Base-by-base conservation (phyloP, 2,329 filamentous ascomycete genomes). In the Lachnellula suecica region DNA sequence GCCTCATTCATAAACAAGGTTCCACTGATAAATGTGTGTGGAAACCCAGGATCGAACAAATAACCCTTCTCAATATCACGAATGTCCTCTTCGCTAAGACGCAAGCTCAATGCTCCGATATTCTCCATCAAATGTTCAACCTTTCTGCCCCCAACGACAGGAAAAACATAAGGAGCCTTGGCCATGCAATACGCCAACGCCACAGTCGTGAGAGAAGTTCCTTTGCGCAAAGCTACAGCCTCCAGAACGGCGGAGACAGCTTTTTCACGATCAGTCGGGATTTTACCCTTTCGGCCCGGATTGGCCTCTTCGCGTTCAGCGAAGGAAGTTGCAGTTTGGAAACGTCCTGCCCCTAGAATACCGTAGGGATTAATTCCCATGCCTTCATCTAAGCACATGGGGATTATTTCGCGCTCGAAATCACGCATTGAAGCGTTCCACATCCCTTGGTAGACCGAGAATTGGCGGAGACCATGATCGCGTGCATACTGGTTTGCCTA, bases 401-500 rank as follows among this genome's bases (percentile, higher is more conserved):
- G 80, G 13, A 85, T 70, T 56, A 83, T 79, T 13, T 83, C 80
- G 7, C 79, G 71, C 64, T 83, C 73, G 41, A 87, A 79, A 65
- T 89, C 86, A 17, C 87, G 79, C 15, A 71, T 63, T 0, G 77
- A 75, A 7, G 81, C 79, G 35, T 72, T 81, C 82, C 83, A 89
- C 13, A 70, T 71, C 5, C 85, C 86, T 68, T 87, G 83, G 68
- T 88, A 88, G 40, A 88, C 79, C 37, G 73, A 77, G 71, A 91
- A 91, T 25, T 78, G 83, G 1, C 81, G 79, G 24, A 89, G 74
- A 15, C 84, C 85, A 57, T 89, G 79, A 54, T 81, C 77, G 27
- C 83, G 79, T 5, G 88, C 62, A 40, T 90, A 85, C 63, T 83
- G 75, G 52, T 86, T 87, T 9, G 81, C 81, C 64, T 83, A 82